phyloP scores from a whole-genome alignment of 176 grass and related monocot species.

The Metroxylon sagu region DNA sequence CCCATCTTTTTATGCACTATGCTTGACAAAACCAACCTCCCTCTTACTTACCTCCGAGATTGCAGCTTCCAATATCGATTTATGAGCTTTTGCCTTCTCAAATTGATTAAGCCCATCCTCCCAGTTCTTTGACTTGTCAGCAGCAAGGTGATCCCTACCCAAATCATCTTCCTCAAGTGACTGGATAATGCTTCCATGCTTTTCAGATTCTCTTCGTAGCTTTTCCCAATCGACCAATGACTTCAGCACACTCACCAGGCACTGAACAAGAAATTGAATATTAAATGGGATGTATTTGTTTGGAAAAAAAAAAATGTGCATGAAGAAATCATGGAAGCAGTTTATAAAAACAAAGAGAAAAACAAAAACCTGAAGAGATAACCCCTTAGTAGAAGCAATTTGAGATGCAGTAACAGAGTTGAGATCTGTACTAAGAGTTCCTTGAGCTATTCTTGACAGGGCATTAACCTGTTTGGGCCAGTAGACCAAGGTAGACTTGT shows the following conservation, averaged over 20 bases:
- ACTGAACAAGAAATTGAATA: constrained; percentile 25
- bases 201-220: constrained; percentile 52
- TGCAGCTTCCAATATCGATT: constrained; percentile 91
- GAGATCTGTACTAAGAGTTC: constrained; percentile 62
- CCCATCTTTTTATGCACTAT: not conserved
- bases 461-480: constrained; percentile 63
- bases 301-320: constrained; percentile 1
- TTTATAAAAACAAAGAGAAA: constrained; percentile 8
- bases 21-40: constrained; percentile 9
- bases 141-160: constrained; percentile 30
- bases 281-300: constrained; percentile 4
- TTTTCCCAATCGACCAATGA: constrained; percentile 99
- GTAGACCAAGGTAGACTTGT: not conserved
- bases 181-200: constrained; percentile 42
- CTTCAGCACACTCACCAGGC: constrained; percentile 91
- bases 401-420: constrained; percentile 57
- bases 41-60: constrained; percentile 58
- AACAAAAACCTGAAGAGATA: constrained; percentile 82
- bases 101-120: constrained; percentile 88
- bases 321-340: not conserved
- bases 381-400: constrained; percentile 76
- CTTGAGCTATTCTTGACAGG: constrained; percentile 87
- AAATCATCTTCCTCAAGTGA: constrained; percentile 49
- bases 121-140: constrained; percentile 53
- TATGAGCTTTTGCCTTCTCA: constrained; percentile 99